A percentile compares a stretch with the other conserved stretches of the same genome.
Conservation (phyloP, 1,284 basidiomycete genomes). For the Somion occarium region DNA sequence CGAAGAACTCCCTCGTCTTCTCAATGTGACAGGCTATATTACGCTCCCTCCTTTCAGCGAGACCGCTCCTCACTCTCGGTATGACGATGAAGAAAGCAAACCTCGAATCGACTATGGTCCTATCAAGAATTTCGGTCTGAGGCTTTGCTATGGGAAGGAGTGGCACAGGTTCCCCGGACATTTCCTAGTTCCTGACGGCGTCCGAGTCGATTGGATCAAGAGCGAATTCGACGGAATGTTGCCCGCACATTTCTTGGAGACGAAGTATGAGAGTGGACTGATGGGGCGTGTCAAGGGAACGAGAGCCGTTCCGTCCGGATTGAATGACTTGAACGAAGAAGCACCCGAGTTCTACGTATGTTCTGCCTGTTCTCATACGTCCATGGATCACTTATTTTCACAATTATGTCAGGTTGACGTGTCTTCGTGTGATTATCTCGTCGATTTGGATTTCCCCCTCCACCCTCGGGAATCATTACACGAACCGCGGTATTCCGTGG, state of each 20-base stretch:
- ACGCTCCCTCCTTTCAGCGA: slow-evolving; percentile 33
- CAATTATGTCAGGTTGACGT: slow-evolving; percentile 54
- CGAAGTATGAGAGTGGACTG: slow-evolving; percentile 29
- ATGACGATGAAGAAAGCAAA: slow-evolving; percentile 42
- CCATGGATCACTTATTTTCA: not conserved
- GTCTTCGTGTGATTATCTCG: slow-evolving; percentile 77
- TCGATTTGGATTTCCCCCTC: slow-evolving; percentile 81
- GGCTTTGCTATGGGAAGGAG: slow-evolving; percentile 90
- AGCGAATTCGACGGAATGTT: slow-evolving; percentile 88
- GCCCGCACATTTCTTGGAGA: slow-evolving; percentile 72
- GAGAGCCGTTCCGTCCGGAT: slow-evolving; percentile 52
- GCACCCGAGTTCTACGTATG: slow-evolving; percentile 79
- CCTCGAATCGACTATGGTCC: slow-evolving; percentile 68
- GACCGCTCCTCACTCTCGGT: slow-evolving; percentile 2
- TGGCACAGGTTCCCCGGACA: slow-evolving; percentile 95
- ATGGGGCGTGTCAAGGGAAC: slow-evolving; percentile 67
- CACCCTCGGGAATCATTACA: slow-evolving; percentile 48
- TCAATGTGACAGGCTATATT: slow-evolving; percentile 68
- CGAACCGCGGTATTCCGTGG: slow-evolving; percentile 76
- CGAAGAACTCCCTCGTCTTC: slow-evolving; percentile 75
- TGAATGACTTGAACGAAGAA: slow-evolving; percentile 90
- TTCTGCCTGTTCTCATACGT: slow-evolving; percentile 14
- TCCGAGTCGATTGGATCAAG: slow-evolving; percentile 84
- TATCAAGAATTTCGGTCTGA: slow-evolving; percentile 68
- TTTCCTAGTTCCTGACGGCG: slow-evolving; percentile 82